These are phyloP conservation scores for Lactarius deliciosus DNA, from an alignment of 768 basidiomycete species.

Conservation along the genomic window DNA sequence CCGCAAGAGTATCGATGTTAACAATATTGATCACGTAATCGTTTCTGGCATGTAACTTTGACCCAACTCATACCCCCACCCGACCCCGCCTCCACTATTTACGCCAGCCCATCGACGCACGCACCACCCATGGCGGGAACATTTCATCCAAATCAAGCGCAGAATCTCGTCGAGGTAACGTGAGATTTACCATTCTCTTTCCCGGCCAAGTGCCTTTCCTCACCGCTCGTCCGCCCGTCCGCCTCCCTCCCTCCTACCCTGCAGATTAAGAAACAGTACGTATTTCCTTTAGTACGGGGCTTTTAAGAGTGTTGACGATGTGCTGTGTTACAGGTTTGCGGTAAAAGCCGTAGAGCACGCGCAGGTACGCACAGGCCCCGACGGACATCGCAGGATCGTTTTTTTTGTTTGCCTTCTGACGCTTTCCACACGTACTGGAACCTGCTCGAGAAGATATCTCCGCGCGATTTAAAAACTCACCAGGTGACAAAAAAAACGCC, in stretches of 20 bases:
- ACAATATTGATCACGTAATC: background rate
- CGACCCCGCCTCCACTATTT: background rate
- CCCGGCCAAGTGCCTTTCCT: background rate
- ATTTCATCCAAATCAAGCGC: slow-evolving; percentile 88
- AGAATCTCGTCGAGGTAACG: slow-evolving; percentile 84
- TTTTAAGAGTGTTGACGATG: slow-evolving; percentile 19
- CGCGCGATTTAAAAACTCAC: slow-evolving; percentile 78
- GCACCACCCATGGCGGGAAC: slow-evolving; percentile 30
- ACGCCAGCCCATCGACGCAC: background rate
- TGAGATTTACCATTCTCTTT: background rate
- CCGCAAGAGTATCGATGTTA: no score
- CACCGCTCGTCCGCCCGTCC: background rate
- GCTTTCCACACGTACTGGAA: slow-evolving; percentile 77
- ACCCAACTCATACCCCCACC: no score
- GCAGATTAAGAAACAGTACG: slow-evolving; percentile 95
- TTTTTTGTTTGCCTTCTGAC: slow-evolving; percentile 9
- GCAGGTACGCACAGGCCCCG: slow-evolving; percentile 50
- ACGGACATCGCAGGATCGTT: background rate
- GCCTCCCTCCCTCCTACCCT: background rate
- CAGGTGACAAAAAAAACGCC: slow-evolving; percentile 48
- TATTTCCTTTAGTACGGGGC: background rate
- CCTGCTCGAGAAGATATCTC: slow-evolving; percentile 76
- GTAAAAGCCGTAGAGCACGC: slow-evolving; percentile 97
- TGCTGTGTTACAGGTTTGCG: slow-evolving; percentile 57
- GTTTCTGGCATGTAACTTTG: no score